These are phyloP conservation scores for Priceomyces haplophilus DNA, from an alignment of 805 yeast species.

Conservation along the genomic window DNA sequence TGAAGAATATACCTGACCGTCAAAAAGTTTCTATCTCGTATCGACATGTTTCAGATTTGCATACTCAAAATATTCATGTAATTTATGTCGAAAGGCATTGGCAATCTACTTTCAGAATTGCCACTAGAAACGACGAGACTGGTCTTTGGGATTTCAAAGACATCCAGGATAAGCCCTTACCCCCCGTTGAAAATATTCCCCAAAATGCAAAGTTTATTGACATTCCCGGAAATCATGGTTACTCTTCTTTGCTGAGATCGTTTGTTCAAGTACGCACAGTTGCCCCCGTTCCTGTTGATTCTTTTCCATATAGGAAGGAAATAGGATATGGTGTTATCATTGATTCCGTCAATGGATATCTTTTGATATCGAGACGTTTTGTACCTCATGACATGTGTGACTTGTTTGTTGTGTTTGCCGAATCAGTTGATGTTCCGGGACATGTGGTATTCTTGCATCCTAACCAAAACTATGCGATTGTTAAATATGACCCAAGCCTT, in stretches of 20 bases:
- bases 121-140: constrained; percentile 54
- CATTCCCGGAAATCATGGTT: constrained; percentile 52
- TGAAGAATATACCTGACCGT: constrained; percentile 74
- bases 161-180: constrained; percentile 59
- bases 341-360: constrained; percentile 77
- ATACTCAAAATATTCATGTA: constrained; percentile 65
- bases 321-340: constrained; percentile 75
- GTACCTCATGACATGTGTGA: constrained; percentile 85
- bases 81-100: constrained; percentile 82
- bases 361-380: constrained; percentile 69
- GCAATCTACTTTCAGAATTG: constrained; percentile 67
- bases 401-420: constrained; percentile 76
- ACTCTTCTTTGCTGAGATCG: constrained; percentile 58
- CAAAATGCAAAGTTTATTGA: constrained; percentile 69
- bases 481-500: constrained; percentile 75
- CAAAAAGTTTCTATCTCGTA: constrained; percentile 66
- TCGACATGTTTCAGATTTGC: constrained; percentile 78
- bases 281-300: constrained; percentile 72
- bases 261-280: constrained; percentile 68
- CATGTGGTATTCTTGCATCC: constrained; percentile 84
- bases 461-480: constrained; percentile 76
- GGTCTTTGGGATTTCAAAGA: constrained; percentile 56
- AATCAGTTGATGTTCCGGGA: constrained; percentile 77
- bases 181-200: constrained; percentile 50
- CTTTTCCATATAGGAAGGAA: constrained; percentile 59